Percentiles rank a stretch among this genome's conserved stretches.
These are phyloP conservation scores for Rehmannia glutinosa DNA, from an alignment of 257 asterid genomes.

Conservation along the genomic window DNA sequence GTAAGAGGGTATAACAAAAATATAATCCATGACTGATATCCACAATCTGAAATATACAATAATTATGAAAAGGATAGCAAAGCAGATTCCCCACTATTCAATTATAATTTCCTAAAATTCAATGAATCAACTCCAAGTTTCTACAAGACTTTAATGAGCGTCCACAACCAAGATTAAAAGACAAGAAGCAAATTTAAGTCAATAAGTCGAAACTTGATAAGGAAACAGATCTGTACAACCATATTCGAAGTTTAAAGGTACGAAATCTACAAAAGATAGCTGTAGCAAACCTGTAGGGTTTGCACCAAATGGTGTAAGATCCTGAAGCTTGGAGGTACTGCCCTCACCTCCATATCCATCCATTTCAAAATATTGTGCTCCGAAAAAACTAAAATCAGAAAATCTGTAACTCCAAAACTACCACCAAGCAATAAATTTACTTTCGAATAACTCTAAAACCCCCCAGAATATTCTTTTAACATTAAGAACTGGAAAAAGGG, in stretches of 20 bases:
- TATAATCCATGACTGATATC: not conserved
- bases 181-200: not conserved
- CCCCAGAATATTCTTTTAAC: conserved; percentile 14
- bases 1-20: not conserved
- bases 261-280: conserved; percentile 1
- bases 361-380: conserved; percentile 40
- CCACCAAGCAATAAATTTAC: conserved; percentile 7
- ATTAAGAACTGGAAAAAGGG: conserved; percentile 10
- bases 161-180: not conserved
- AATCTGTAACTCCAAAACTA: conserved; percentile 1
- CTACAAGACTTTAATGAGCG: not conserved
- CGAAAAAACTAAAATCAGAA: conserved; percentile 8
- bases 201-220: not conserved
- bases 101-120: not conserved
- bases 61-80: not conserved
- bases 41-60: not conserved
- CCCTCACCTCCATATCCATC: conserved; percentile 66
- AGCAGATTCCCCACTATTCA: not conserved
- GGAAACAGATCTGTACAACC: conserved; percentile 24
- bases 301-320: conserved; percentile 51
- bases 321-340: conserved; percentile 42
- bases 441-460: conserved; percentile 11
- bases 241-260: conserved; percentile 4
- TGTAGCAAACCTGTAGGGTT: conserved; percentile 54
- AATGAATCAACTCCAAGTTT: not conserved